phyloP scores from a whole-genome alignment of 2,329 filamentous ascomycete species.

The Pseudogymnoascus sp. region DNA sequence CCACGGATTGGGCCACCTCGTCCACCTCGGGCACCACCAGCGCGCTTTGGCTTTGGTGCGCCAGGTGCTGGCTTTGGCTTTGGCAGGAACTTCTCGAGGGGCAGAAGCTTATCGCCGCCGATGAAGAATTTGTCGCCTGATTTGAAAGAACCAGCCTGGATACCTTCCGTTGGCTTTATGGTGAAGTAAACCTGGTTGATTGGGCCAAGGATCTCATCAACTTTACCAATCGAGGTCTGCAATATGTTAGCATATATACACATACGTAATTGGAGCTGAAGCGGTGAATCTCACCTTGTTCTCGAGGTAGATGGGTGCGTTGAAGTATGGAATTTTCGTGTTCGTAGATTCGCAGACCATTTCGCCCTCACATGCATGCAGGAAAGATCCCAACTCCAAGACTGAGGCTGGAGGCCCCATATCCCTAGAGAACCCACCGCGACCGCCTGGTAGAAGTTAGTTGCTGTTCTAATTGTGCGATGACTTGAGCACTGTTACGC shows the following conservation, averaged over 20 bases:
- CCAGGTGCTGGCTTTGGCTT: constrained; percentile 73
- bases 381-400: constrained; percentile 82
- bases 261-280: background rate
- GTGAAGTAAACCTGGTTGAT: constrained; percentile 99
- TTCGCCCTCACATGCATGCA: constrained; percentile 94
- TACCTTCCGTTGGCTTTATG: constrained; percentile 93
- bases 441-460: constrained; percentile 36
- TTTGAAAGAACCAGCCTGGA: constrained; percentile 92
- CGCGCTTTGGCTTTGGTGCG: constrained; percentile 61
- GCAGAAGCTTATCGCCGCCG: constrained; percentile 85
- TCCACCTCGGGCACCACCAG: constrained; percentile 50
- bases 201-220: constrained; percentile 94
- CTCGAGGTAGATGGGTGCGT: constrained; percentile 96
- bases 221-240: constrained; percentile 81
- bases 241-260: constrained; percentile 11
- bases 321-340: constrained; percentile 96
- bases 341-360: constrained; percentile 96
- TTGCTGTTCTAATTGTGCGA: constrained; percentile 4
- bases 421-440: constrained; percentile 53
- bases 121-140: constrained; percentile 96
- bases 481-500: constrained; percentile 31
- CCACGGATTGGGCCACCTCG: constrained; percentile 37
- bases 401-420: constrained; percentile 56
- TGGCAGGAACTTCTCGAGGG: constrained; percentile 91
- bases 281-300: constrained; percentile 61